Evolutionary conservation across 768 basidiomycete genomes (phyloP).

Genomic region (Albatrellus ellisii): DNA sequence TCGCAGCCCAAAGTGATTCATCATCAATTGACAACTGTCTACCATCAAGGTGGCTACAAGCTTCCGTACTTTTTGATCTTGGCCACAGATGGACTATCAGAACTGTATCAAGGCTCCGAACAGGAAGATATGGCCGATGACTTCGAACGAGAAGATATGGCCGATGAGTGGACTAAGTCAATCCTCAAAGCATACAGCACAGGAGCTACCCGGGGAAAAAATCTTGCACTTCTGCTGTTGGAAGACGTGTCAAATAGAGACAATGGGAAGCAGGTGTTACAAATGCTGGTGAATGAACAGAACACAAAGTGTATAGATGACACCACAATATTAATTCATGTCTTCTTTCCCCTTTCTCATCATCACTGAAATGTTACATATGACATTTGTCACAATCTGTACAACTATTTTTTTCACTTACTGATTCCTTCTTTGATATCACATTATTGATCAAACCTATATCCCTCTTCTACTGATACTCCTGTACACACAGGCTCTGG

Average conservation of each 20-base stretch:
- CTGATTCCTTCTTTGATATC: too few relatives aligned
- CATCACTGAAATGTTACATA: too few relatives aligned
- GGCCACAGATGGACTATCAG: conserved; percentile 32
- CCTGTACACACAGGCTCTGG: too few relatives aligned
- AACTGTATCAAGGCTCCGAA: conserved; percentile 24
- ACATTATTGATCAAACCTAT: too few relatives aligned
- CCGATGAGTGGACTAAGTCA: conserved; percentile 24
- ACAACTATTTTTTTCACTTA: too few relatives aligned
- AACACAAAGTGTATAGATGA: conserved; percentile 38
- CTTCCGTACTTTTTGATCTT: conserved; percentile 21
- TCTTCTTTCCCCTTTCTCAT: too few relatives aligned
- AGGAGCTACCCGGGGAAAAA: conserved; percentile 11
- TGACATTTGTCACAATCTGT: too few relatives aligned
- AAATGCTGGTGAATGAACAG: conserved; percentile 35
- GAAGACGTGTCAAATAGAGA: conserved; percentile 31
- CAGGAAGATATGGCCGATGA: too few relatives aligned
- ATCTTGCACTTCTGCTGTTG: conserved; percentile 28
- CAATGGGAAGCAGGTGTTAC: conserved; percentile 25
- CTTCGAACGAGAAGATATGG: conserved; percentile 20
- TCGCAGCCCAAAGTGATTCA: conserved; percentile 27
- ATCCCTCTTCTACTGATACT: too few relatives aligned
- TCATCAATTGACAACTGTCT: conserved; percentile 16
- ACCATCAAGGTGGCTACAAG: conserved; percentile 4
- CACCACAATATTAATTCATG: conserved; percentile 31
- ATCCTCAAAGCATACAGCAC: conserved; percentile 15